phyloP scores from a whole-genome alignment of 352 stramenopile genomes.

The Pythium phragmiticola region DNA sequence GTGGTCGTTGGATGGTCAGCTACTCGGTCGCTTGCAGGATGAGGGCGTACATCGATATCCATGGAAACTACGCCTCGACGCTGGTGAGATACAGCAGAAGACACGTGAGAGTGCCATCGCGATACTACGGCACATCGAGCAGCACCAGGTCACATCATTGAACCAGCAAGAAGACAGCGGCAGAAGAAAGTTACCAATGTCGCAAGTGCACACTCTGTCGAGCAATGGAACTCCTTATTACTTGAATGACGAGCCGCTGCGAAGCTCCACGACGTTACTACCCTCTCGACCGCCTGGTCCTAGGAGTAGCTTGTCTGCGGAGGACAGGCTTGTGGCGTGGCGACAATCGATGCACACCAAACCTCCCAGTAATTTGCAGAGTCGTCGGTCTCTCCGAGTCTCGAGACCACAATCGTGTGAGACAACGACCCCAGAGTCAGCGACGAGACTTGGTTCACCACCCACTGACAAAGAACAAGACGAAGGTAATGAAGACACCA shows the following conservation, averaged over 20 bases:
- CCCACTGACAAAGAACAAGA: neutral
- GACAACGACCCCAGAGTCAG: neutral
- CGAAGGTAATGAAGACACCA: neutral
- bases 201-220: neutral
- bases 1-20: slow-evolving; percentile 35
- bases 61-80: slow-evolving; percentile 19
- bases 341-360: slow-evolving; percentile 9
- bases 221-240: neutral
- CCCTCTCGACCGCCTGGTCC: neutral
- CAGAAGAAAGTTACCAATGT: neutral
- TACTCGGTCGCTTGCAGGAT: slow-evolving; percentile 28
- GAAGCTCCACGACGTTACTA: neutral
- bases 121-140: slow-evolving; percentile 21
- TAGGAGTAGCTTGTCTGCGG: neutral
- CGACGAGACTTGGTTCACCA: neutral
- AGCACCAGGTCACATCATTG: neutral
- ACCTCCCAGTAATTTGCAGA: neutral
- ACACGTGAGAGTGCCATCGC: slow-evolving; percentile 12
- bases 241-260: neutral
- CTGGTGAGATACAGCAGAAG: slow-evolving; percentile 15
- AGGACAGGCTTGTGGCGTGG: slow-evolving; percentile 10
- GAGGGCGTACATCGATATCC: neutral
- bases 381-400: neutral
- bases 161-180: slow-evolving; percentile 3
- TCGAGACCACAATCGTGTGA: neutral